These are phyloP conservation scores for Chlamydomonas sp. DNA, from an alignment of 139 green algal species.

Conservation along the genomic window DNA sequence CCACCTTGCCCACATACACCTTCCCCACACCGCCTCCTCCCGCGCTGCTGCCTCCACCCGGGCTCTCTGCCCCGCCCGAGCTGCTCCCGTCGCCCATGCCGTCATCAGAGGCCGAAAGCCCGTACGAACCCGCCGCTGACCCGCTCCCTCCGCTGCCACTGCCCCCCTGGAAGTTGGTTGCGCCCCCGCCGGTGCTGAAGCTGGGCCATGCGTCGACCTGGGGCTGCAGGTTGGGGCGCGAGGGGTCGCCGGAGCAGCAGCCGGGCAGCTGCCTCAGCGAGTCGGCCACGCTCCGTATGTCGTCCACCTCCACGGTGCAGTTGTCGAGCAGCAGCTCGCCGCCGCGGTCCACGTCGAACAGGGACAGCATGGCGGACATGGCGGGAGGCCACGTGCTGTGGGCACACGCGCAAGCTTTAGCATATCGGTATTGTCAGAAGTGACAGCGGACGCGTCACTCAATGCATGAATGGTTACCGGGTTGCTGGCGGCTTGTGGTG, in stretches of 20 bases:
- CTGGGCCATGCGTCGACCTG: background rate
- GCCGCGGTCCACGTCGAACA: background rate
- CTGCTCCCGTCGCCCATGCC: background rate
- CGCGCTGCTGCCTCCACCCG: background rate
- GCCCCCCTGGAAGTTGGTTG: no score
- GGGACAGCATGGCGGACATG: background rate
- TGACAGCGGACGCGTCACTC: no score
- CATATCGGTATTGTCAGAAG: no score
- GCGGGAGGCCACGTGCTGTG: background rate
- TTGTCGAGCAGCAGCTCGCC: background rate
- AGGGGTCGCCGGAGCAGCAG: background rate
- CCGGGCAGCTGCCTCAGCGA: background rate
- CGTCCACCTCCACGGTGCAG: background rate
- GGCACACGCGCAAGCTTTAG: no score
- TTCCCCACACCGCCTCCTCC: no score
- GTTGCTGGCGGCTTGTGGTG: no score
- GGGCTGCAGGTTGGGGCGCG: conserved; percentile 2
- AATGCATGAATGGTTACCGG: no score
- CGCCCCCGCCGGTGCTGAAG: no score
- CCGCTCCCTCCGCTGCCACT: no score
- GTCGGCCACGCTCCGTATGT: background rate
- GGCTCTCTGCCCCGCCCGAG: background rate
- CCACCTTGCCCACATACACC: no score
- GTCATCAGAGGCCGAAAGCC: no score
- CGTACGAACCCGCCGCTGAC: no score